These are phyloP conservation scores for Chimonanthus salicifolius DNA, from an alignment of 164 flowering plant species.

Conservation along the genomic window DNA sequence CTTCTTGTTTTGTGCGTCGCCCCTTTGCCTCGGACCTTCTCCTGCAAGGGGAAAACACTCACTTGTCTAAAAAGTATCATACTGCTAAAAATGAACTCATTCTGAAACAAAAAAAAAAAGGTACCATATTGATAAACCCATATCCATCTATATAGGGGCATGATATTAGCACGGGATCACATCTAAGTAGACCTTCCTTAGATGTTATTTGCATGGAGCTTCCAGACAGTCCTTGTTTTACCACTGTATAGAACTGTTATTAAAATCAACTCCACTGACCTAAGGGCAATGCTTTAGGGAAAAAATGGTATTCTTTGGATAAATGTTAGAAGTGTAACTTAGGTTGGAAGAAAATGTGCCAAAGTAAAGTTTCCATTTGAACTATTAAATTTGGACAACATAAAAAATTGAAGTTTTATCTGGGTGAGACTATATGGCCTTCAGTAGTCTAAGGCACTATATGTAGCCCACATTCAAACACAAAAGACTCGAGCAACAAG, in stretches of 20 bases:
- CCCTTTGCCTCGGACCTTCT: constrained; percentile 23
- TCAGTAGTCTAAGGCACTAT: too few species aligned
- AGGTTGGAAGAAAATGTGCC: too few species aligned
- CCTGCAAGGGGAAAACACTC: constrained; percentile 18
- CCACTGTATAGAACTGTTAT: background rate
- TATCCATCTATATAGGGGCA: background rate
- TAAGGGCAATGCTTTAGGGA: too few species aligned
- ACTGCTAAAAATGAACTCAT: background rate
- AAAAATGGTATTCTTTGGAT: too few species aligned
- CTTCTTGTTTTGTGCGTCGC: constrained; percentile 13
- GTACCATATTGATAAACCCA: background rate
- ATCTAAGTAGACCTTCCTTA: background rate
- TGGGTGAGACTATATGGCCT: too few species aligned
- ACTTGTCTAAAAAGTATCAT: background rate
- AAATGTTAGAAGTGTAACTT: too few species aligned
- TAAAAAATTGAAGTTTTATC: too few species aligned
- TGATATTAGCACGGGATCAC: background rate
- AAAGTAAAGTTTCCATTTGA: too few species aligned
- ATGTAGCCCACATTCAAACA: too few species aligned
- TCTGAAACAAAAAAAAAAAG: background rate
- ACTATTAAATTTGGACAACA: too few species aligned
- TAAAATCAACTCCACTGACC: too few species aligned
- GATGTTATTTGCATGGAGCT: background rate
- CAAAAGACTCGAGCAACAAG: too few species aligned
- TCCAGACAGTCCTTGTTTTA: background rate